Base-by-base conservation (phyloP, 345 rosid species). In the Ceriops zippeliana region DNA sequence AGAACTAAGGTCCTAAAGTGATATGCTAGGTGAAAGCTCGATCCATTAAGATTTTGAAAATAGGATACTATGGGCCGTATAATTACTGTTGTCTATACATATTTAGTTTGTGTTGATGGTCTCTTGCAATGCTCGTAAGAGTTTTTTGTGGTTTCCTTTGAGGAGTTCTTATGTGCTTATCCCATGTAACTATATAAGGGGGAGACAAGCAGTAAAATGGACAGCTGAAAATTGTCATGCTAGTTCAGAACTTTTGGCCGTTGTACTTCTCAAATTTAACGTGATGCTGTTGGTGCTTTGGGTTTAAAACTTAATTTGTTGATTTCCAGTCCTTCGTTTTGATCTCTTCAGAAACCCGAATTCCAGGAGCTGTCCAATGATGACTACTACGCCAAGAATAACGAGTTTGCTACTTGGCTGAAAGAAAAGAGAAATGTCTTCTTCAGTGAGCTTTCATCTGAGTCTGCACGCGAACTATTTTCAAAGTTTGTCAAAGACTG, bases 381-480 rank as follows among this genome's bases (percentile, higher is more conserved):
- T 15, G 96, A 93, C 83, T 93, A 93, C 85, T 91, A 86, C 79
- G 75, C 87, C 7, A 93, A 91, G 87, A 93, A 88, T 61, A 91
- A 88, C 5, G 98, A 93, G 80, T 93, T 91, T 65, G 85, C 96
- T 17, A 85, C 95, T 51, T 93, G 97, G 98, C 83, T 93, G 69
- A 86, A 80, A 84, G 98, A 93, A 69, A 80, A 91, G 79, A 91
- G 85, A 46, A 74, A 75, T n/a, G 61, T 82, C 27, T 93, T 86
- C 73, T 93, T 93, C 76, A 86, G 92, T 2, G 95, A 93, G 37
- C 95, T 93, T 68, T 89, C 90, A 0, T 82, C 98, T 0, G 93
- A 89, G 74, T 75, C 95, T 62, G 92, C 98, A 20, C 82, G 89
- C 0, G 76, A 82, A 51, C 67, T 85, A 76, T 93, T 91, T 68